Evolutionary conservation across 192 early-diverging fungal genomes (phyloP), one percentile per base, ranked within the genome.

Genomic region (Umbelopsis sp.): DNA sequence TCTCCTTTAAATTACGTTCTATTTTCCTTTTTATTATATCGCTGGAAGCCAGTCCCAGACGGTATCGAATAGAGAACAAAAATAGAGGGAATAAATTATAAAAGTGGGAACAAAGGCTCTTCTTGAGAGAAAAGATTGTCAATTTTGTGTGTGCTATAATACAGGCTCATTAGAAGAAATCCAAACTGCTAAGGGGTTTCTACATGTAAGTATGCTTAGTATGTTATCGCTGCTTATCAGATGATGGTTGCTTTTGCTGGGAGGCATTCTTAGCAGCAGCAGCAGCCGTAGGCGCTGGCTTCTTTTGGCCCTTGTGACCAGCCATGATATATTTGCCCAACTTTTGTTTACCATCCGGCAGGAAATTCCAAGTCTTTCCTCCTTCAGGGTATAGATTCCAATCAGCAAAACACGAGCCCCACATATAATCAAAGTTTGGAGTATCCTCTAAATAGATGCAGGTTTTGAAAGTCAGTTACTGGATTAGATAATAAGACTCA

Each of bases 341-440:
- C 5, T 48, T 0, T 45, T 74, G 72, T 48, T 35, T 44, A 61
- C 72, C 72, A 61, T 74, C 46, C 21, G 45, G 16, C 20, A 49
- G 53, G 44, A 74, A 74, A 12, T 68, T 44, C 72, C 72, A 74
- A 41, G 25, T 50, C 13, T 53, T 65, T 18, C 71, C 71, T 23
- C 35, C 30, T 20, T 74, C 72, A 8, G 52, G 66, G 33, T 61
- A 74, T 47, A 48, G 25, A 23, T 68, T 58, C 72, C 72, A 74
- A 22, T 68, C 64, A 12, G 64, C 21, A 49, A 74, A 41, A 33
- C 72, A 74, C 22, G 72, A 74, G 25, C 72, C 72, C 66, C 66
- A 73, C 25, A 53, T 55, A n/a, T 47, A 46, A 61, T 73, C 72
- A 73, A 73, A 73, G 67, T 73, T 73, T 7, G 46, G n/a, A 27